These are phyloP conservation scores for Cercospora canescens DNA, from an alignment of 2,329 filamentous ascomycete species.

Conservation along the genomic window DNA sequence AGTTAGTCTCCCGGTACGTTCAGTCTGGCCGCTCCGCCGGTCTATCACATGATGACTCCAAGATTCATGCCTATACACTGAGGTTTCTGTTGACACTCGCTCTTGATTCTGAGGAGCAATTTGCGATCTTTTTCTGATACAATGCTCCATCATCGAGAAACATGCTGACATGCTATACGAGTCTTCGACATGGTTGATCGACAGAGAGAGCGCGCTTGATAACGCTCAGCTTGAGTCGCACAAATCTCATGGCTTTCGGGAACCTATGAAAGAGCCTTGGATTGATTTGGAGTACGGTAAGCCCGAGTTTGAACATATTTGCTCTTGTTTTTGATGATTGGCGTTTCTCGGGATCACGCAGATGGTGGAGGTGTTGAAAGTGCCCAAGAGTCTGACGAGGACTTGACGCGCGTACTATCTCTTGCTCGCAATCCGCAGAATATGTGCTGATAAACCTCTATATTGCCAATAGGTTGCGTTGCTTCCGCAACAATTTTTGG, in stretches of 20 bases:
- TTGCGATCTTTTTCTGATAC: too few species aligned
- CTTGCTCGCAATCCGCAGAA: background rate
- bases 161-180: background rate
- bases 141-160: background rate
- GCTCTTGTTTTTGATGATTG: background rate
- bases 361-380: background rate
- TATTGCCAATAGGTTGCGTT: background rate
- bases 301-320: background rate
- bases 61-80: background rate
- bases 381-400: background rate
- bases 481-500: background rate
- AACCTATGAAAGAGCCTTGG: too few species aligned
- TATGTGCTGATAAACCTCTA: background rate
- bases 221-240: too few species aligned
- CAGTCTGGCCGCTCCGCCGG: background rate
- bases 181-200: background rate
- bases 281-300: background rate
- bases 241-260: too few species aligned
- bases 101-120: background rate
- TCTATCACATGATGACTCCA: background rate
- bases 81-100: background rate
- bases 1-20: background rate
- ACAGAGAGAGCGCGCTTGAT: background rate
- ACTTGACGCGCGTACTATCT: background rate
- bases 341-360: background rate